phyloP scores from a whole-genome alignment of 2,329 filamentous ascomycete genomes.

The Leptographium galeiforme region DNA sequence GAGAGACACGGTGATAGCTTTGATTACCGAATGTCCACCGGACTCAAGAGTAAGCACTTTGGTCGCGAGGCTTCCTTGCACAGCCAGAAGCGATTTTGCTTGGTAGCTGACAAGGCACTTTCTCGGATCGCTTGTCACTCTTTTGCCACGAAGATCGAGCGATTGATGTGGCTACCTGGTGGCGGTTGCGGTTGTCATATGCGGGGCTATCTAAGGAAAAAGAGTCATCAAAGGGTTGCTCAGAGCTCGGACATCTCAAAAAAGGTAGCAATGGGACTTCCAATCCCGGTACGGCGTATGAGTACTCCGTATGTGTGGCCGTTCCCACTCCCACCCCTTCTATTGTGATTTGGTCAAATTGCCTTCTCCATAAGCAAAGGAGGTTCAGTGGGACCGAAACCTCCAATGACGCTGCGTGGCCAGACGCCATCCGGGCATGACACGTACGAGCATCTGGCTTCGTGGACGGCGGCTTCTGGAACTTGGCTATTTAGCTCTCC shows the following conservation, averaged over 20 bases:
- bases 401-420: neutral
- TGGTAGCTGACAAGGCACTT: no score
- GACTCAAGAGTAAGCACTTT: no score
- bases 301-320: neutral
- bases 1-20: no score
- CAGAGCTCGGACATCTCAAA: neutral
- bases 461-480: neutral
- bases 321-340: neutral
- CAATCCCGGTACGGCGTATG: neutral
- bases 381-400: neutral
- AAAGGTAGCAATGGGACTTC: neutral
- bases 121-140: no score
- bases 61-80: no score
- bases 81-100: no score
- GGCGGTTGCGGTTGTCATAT: neutral
- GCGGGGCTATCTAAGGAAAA: neutral
- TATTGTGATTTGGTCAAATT: neutral
- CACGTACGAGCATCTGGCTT: neutral
- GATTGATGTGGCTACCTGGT: no score
- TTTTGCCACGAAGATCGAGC: no score
- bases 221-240: neutral
- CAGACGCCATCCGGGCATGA: neutral
- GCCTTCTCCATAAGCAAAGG: neutral
- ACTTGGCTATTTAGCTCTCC: neutral
- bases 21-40: no score